Conservation (phyloP, 2,329 filamentous ascomycete species). For the Pseudodiploospora longispora region DNA sequence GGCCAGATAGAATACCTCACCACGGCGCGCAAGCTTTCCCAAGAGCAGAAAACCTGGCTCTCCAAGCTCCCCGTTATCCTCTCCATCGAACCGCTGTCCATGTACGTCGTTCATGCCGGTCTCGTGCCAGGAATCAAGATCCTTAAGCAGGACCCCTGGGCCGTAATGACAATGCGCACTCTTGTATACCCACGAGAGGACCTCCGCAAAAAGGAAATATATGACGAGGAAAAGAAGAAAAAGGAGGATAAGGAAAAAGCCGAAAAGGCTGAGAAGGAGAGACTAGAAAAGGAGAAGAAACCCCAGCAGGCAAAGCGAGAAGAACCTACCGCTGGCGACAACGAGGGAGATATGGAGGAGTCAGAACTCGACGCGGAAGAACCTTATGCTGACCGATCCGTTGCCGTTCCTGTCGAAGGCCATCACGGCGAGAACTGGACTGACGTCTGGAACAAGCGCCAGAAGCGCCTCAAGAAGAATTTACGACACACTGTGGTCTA, state of each 20-base stretch:
- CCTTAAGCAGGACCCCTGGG: slow-evolving; percentile 63
- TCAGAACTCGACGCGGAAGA: slow-evolving; percentile 8
- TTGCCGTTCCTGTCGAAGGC: slow-evolving; percentile 31
- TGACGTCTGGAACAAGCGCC: slow-evolving; percentile 49
- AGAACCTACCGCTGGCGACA: slow-evolving; percentile 1
- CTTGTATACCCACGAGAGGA: slow-evolving; percentile 48
- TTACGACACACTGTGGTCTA: slow-evolving; percentile 65
- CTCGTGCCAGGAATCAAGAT: slow-evolving; percentile 68
- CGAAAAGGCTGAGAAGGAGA: slow-evolving; percentile 9
- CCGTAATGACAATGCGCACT: slow-evolving; percentile 88
- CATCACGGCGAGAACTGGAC: slow-evolving; percentile 58
- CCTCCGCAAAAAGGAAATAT: slow-evolving; percentile 27
- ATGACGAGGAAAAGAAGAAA: slow-evolving; percentile 16
- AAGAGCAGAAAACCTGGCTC: slow-evolving; percentile 61
- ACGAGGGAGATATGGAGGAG: slow-evolving; percentile 2
- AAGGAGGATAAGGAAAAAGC: slow-evolving; percentile 9
- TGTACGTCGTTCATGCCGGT: slow-evolving; percentile 75
- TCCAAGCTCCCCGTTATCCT: slow-evolving; percentile 69
- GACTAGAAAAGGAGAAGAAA: slow-evolving; percentile 10
- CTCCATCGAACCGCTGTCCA: slow-evolving; percentile 54
- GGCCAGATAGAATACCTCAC: slow-evolving; percentile 37
- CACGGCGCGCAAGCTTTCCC: slow-evolving; percentile 44
- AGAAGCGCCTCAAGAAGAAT: slow-evolving; percentile 25
- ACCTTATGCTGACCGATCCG: slow-evolving; percentile 19
- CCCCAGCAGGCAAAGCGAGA: slow-evolving; percentile 5